Percentiles rank a stretch among this genome's conserved stretches.
These are phyloP conservation scores for Geum urbanum DNA, from an alignment of 306 rosid genomes.

Conservation along the genomic window DNA sequence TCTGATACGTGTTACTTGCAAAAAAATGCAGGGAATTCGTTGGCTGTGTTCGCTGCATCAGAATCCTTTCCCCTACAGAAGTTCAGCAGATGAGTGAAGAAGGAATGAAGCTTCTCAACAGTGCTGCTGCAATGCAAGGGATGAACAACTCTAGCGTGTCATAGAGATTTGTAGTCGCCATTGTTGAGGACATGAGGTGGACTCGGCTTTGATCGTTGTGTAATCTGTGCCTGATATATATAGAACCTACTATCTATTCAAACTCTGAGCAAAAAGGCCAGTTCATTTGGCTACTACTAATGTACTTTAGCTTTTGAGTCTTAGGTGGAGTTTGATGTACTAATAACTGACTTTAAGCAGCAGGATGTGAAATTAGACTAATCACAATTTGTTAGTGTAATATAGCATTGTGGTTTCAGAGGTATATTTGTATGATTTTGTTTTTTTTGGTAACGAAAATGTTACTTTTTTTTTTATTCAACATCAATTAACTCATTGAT, in stretches of 20 bases:
- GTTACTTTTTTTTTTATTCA: too few species aligned
- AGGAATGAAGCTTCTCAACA: slow-evolving; percentile 88
- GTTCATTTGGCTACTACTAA: slow-evolving; percentile 3
- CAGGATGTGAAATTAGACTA: slow-evolving; percentile 6
- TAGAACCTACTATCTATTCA: background rate
- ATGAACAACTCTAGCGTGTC: slow-evolving; percentile 36
- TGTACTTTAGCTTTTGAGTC: slow-evolving; percentile 19
- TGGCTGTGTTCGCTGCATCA: slow-evolving; percentile 80
- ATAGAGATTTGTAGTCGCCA: background rate
- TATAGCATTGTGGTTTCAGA: slow-evolving; percentile 5
- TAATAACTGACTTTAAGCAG: slow-evolving; percentile 18
- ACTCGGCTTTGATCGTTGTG: background rate
- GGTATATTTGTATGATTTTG: too few species aligned
- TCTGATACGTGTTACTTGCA: background rate
- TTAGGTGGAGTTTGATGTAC: slow-evolving; percentile 24
- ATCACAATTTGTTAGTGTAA: background rate
- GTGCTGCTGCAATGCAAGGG: slow-evolving; percentile 84
- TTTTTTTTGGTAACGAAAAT: too few species aligned
- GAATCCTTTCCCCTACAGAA: slow-evolving; percentile 82
- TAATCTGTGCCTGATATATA: background rate
- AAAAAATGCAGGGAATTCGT: slow-evolving; percentile 72
- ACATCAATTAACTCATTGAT: too few species aligned
- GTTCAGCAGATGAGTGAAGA: slow-evolving; percentile 95
- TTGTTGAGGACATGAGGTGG: background rate
- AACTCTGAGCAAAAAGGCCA: background rate